Conservation (phyloP, 106 monocot genomes). For the Ottelia alismoides region DNA sequence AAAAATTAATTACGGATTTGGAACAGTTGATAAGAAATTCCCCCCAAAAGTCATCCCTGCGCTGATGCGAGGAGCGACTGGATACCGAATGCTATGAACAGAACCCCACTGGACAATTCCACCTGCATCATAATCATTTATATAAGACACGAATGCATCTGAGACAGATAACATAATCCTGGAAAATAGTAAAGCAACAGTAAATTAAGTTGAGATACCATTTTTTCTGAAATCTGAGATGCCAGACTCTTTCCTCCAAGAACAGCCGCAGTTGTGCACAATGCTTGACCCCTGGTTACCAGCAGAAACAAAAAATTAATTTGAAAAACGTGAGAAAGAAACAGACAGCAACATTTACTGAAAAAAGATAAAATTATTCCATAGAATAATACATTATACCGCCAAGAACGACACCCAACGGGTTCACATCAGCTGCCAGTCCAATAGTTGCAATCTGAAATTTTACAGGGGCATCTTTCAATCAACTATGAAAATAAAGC, state of each 20-base stretch:
- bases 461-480: too few species aligned
- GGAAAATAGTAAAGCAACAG: not conserved
- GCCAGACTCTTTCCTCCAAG: slow-evolving; percentile 94
- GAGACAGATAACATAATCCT: not conserved
- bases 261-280: slow-evolving; percentile 93
- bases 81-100: slow-evolving; percentile 80
- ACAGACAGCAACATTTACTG: too few species aligned
- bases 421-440: slow-evolving; percentile 70
- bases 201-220: slow-evolving; percentile 29
- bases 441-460: slow-evolving; percentile 95
- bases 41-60: too few species aligned
- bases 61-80: slow-evolving; percentile 48
- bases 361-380: too few species aligned
- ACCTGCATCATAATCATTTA: slow-evolving; percentile 30
- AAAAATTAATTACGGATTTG: too few species aligned
- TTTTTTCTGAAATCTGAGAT: slow-evolving; percentile 93
- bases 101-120: slow-evolving; percentile 69
- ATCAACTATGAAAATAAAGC: too few species aligned
- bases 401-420: slow-evolving; percentile 89
- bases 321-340: too few species aligned
- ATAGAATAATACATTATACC: slow-evolving; percentile 61
- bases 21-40: too few species aligned
- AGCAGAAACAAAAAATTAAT: too few species aligned
- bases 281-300: slow-evolving; percentile 56
- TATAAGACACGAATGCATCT: not conserved